phyloP scores from a whole-genome alignment of 805 yeast species.

The Tetrapisispora pingtungensis region DNA sequence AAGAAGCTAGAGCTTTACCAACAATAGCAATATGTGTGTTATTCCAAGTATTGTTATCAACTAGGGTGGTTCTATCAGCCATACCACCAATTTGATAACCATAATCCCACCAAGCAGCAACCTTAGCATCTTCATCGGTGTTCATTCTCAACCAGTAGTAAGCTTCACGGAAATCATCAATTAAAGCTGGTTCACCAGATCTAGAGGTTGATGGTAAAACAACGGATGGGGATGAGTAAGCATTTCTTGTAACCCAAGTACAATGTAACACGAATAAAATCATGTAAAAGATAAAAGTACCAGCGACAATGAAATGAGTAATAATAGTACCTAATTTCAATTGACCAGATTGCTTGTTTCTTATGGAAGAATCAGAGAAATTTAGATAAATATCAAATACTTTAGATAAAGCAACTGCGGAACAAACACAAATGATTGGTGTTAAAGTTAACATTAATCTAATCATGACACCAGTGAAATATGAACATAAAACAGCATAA shows the following conservation, averaged over 20 bases:
- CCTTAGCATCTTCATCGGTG: constrained; percentile 89
- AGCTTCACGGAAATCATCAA: constrained; percentile 97
- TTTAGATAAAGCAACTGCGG: constrained; percentile 79
- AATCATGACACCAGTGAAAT: constrained; percentile 98
- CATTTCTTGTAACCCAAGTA: constrained; percentile 93
- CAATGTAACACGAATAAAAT: constrained; percentile 82
- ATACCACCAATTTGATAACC: constrained; percentile 99
- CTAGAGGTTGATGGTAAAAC: constrained; percentile 72
- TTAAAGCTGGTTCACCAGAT: constrained; percentile 75
- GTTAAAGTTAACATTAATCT: constrained; percentile 94
- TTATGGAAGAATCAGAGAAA: constrained; percentile 30
- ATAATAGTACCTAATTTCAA: constrained; percentile 29
- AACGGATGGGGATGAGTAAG: constrained; percentile 96
- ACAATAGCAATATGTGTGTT: constrained; percentile 98
- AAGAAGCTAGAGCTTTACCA: constrained; percentile 92
- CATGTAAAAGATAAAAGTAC: constrained; percentile 64
- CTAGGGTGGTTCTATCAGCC: constrained; percentile 98
- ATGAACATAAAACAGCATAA: constrained; percentile 86
- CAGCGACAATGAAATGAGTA: constrained; percentile 53
- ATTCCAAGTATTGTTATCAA: constrained; percentile 98
- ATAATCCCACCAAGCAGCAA: constrained; percentile 99
- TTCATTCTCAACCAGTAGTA: constrained; percentile 98
- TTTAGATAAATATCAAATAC: constrained; percentile 75
- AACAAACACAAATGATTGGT: constrained; percentile 90
- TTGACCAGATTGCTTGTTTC: constrained; percentile 11